Base-by-base conservation (phyloP, 2,329 filamentous ascomycete genomes). In the Colletotrichum karsti region DNA sequence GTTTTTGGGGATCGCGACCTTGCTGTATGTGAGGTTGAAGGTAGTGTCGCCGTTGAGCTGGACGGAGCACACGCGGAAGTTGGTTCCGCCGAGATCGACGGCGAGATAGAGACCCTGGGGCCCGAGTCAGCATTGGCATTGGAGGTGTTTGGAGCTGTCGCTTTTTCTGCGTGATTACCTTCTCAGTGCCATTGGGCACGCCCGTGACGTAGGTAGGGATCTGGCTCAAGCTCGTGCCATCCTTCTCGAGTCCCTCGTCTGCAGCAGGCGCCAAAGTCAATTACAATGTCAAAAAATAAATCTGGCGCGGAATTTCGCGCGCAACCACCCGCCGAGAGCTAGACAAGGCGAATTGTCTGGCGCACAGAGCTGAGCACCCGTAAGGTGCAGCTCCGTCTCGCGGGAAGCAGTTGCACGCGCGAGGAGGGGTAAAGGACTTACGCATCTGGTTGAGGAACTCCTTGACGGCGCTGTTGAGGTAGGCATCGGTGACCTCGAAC, bases 31-130 rank as follows among this genome's bases (percentile, higher is more conserved):
- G 74, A 98, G 89, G 80, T 93, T 93, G 85, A 98, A 98, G 64
- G 94, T 98, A 74, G 92, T 95, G 83, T 98, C 94, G 76, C 96
- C 96, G 78, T 97, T 95, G 69, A 99, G 87, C 74, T 93, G 89
- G 76, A 99, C 92, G 46, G 95, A 98, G 84, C 96, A 99, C 76
- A 99, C 96, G 74, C 96, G 92, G 82, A 98, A 97, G 84, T 99
- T 99, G 72, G 96, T 99, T 74, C 96, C 96, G 70, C 96, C 96
- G n/a, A 99, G 88, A 77, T 99, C 96, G 72, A 99, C 95, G 41
- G 96, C 95, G 77, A 99, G 90, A 82, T 98, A 99, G 41, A 98
- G 86, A 53, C 96, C 96, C 94, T 97, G 74, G n/a, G 50, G n/a
- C 28, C 64, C 33, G n/a, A n/a, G 57, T 69, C 50, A 71, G 56